These are phyloP conservation scores for Blastocladiella emersonii DNA, from an alignment of 371 early-diverging fungal species.

Conservation along the genomic window DNA sequence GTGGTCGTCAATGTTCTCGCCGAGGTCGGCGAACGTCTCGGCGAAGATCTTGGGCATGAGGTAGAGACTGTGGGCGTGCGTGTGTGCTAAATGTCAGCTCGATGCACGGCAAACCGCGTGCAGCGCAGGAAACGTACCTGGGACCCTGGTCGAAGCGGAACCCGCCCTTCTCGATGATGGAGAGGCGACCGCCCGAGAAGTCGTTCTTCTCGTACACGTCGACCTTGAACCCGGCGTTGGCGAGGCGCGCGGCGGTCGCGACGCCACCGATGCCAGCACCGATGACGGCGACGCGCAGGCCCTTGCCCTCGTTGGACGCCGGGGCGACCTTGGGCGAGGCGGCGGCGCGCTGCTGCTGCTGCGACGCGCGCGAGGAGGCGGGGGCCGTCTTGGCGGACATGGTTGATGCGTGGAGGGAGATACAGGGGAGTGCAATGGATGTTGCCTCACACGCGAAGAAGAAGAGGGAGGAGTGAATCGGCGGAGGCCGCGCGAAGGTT, in stretches of 20 bases:
- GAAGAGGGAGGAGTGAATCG: too few relatives aligned
- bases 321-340: too few relatives aligned
- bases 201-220: constrained; percentile 45
- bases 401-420: too few relatives aligned
- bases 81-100: too few relatives aligned
- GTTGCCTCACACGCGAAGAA: too few relatives aligned
- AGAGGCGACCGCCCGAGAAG: constrained; percentile 41
- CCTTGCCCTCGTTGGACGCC: neutral
- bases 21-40: constrained; percentile 40
- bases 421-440: too few relatives aligned
- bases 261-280: constrained; percentile 43
- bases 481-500: too few relatives aligned
- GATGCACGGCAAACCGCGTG: too few relatives aligned
- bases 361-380: too few relatives aligned
- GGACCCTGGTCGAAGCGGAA: constrained; percentile 50
- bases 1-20: constrained; percentile 29
- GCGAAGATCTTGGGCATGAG: constrained; percentile 44
- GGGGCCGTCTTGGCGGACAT: too few relatives aligned
- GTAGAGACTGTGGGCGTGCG: constrained; percentile 29
- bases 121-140: neutral
- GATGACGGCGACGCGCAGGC: constrained; percentile 10
- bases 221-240: constrained; percentile 35
- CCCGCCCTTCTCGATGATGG: constrained; percentile 32
- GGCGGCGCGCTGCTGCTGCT: too few relatives aligned
- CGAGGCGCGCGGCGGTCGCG: constrained; percentile 40